Base-by-base conservation (phyloP, 257 asterid species). In the Gardenia jasminoides region DNA sequence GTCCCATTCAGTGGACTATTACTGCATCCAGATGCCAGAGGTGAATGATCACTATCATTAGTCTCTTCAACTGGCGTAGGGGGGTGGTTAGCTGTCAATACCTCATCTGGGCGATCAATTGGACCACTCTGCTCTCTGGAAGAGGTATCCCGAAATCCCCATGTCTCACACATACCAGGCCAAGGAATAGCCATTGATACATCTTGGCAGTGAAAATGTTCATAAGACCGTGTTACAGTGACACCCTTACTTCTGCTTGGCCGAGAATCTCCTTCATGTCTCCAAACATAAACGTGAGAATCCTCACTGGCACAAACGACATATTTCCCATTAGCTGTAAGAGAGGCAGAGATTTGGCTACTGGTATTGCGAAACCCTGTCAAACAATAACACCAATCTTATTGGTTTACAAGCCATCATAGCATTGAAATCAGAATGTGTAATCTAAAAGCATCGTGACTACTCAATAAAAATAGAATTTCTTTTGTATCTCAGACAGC, bases 291-390 rank as follows among this genome's bases (percentile, higher is more conserved):
- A n/a, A 96, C 97, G 50, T 85, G 84, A 6, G 99, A 96, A 85
- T 89, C 99, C 88, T 93, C 99, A 50, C 99, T 96, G 50, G 99
- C 99, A 58, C 95, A 89, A 73, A 96, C 85, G 41, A 88, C 93
- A 67, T 96, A 89, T 83, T 90, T 96, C 3, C 99, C 98, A 50
- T 92, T 88, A 26, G 98, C 89, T 69, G 97, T 85, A 69, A 96
- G 81, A 43, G 98, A 96, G 71, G 97, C 97, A 61, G 98, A 93
- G 44, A 93, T 96, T 88, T 92, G 99, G 88, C 97, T 96, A 86
- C 87, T 88, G 8, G 96, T 86, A 82, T 96, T 96, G 44, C 87
- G 97, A 77, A 96, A 92, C 28, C 99, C 99, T 93, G 91, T 82
- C 78, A 80, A n/a, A 58, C 5, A 15, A 20, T 12, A 56, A 24